Conservation (phyloP, 768 basidiomycete species). For the Hysterangium stoloniferum region DNA sequence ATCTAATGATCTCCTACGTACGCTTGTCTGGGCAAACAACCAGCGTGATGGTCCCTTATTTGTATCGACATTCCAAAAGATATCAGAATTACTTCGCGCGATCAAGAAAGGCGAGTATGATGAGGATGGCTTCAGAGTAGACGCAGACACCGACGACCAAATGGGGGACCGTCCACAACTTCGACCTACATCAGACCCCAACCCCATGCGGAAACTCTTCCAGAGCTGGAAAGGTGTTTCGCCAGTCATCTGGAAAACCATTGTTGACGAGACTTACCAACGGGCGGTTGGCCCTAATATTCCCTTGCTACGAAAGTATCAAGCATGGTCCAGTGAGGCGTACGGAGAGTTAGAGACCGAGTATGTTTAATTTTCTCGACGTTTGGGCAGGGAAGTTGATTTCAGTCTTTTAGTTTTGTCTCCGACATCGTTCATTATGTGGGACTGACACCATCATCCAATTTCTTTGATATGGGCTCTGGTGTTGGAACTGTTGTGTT, state of each 20-base stretch:
- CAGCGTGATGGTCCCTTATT: conserved; percentile 67
- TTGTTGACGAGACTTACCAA: conserved; percentile 90
- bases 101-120: conserved; percentile 37
- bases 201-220: conserved; percentile 12
- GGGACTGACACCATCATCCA: conserved; percentile 46
- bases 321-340: conserved; percentile 75
- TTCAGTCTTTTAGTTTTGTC: conserved; percentile 35
- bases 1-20: conserved; percentile 39
- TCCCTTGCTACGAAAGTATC: conserved; percentile 70
- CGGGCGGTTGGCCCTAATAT: conserved; percentile 87
- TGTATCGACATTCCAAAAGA: conserved; percentile 46
- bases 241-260: conserved; percentile 57
- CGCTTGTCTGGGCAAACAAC: conserved; percentile 63
- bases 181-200: conserved; percentile 6
- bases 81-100: conserved; percentile 53
- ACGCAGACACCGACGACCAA: background rate
- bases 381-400: conserved; percentile 11
- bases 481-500: conserved; percentile 83
- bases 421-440: conserved; percentile 53
- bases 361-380: conserved; percentile 25
- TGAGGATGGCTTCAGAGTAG: conserved; percentile 11
- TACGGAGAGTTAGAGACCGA: conserved; percentile 87
- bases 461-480: conserved; percentile 79
- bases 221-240: conserved; percentile 55
- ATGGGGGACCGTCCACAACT: background rate